Conservation (phyloP, 2,329 filamentous ascomycete genomes). For the Calonectria multiphialidica region DNA sequence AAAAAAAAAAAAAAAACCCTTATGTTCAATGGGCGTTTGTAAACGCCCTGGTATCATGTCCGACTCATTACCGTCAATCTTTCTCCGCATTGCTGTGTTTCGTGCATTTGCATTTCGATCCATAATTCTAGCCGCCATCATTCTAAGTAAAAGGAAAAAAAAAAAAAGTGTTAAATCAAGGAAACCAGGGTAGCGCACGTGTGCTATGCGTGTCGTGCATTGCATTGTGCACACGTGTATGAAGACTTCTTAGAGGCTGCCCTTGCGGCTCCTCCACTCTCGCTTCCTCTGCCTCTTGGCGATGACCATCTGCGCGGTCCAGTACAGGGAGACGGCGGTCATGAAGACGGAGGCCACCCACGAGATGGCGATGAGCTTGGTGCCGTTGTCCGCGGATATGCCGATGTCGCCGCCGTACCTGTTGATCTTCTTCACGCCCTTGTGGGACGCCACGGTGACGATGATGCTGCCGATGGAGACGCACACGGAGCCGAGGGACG, state of each 20-base stretch:
- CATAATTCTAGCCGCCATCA: slow-evolving; percentile 3
- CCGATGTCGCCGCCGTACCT: slow-evolving; percentile 57
- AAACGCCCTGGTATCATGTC: slow-evolving; percentile 15
- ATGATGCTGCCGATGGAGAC: slow-evolving; percentile 58
- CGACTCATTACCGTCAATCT: not conserved
- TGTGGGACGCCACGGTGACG: slow-evolving; percentile 55
- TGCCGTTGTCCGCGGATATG: slow-evolving; percentile 56
- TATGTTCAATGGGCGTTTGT: not conserved
- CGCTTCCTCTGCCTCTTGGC: slow-evolving; percentile 44
- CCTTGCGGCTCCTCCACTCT: slow-evolving; percentile 43
- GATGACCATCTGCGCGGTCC: slow-evolving; percentile 51
- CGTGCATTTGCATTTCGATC: not conserved
- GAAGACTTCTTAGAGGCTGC: not conserved
- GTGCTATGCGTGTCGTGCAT: too few species aligned
- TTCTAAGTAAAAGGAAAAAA: not conserved
- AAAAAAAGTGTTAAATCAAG: not conserved
- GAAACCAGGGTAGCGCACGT: not conserved
- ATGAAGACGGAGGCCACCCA: slow-evolving; percentile 63
- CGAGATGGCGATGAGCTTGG: slow-evolving; percentile 58
- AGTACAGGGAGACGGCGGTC: slow-evolving; percentile 54
- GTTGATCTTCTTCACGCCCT: slow-evolving; percentile 57
- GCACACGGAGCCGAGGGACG: slow-evolving; percentile 50
- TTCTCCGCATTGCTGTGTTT: slow-evolving; percentile 9
- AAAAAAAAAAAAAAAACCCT: not conserved
- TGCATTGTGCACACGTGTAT: not conserved